Evolutionary conservation across 2,329 filamentous ascomycete genomes (phyloP).

Genomic region (Fusarium goolgardi): DNA sequence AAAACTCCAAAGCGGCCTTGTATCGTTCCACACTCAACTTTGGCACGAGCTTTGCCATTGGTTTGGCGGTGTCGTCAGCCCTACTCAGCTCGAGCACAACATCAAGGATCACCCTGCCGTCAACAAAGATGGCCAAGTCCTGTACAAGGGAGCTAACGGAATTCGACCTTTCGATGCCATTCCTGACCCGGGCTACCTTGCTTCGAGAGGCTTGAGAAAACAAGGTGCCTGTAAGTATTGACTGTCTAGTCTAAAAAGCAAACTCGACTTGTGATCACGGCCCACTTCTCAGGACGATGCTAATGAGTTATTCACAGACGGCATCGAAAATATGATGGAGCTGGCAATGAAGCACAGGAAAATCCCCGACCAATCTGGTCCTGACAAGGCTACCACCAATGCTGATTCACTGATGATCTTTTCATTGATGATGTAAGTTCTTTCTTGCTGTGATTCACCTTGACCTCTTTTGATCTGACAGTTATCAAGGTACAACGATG

Average conservation of each 20-base stretch:
- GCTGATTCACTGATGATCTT: conserved; percentile 13
- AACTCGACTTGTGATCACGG: neutral
- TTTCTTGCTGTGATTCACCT: neutral
- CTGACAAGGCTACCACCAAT: neutral
- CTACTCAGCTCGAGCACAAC: neutral
- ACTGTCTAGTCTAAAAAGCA: neutral
- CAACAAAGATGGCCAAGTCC: neutral
- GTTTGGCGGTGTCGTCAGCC: conserved; percentile 9
- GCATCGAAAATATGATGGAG: neutral
- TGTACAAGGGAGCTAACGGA: neutral
- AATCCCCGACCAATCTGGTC: neutral
- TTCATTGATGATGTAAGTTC: conserved; percentile 13
- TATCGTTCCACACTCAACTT: conserved; percentile 5
- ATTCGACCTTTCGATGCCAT: neutral
- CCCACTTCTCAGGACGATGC: neutral
- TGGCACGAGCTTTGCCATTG: conserved; percentile 21
- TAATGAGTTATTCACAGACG: neutral
- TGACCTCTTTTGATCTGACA: neutral
- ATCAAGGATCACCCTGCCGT: conserved; percentile 7
- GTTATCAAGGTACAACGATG: neutral
- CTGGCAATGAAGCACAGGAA: neutral
- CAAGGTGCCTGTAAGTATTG: conserved; percentile 13
- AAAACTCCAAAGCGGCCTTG: neutral
- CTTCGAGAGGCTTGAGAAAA: neutral
- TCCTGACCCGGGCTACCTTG: neutral